Base-by-base conservation (phyloP, 2,329 filamentous ascomycete genomes). In the Epichloe scottii region DNA sequence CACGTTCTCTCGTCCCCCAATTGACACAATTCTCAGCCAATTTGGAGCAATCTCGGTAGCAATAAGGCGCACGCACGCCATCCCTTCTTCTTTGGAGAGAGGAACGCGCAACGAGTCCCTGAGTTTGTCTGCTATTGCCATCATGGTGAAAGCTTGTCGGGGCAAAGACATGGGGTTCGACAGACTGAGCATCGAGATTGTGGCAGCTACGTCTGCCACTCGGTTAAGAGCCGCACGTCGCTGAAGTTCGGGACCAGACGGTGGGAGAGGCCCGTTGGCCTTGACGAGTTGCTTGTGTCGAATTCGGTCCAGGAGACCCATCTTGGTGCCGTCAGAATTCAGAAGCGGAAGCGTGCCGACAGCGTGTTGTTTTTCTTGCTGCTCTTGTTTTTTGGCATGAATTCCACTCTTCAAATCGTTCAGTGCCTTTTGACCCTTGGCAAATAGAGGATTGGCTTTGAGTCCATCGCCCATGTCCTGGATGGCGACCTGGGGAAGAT, bases 261-360 rank as follows among this genome's bases (percentile, higher is more conserved):
- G 70, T 0, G 83, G 80, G 0, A 75, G 64, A 4, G 74, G 64
- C 62, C 82, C 87, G 47, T 68, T 71, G 8, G 71, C 65, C 57
- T 76, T 76, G 63, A 77, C 72, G 57, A 75, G 66, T 57, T 86
- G 79, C 70, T 91, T 91, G 50, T 77, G 73, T 55, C 85, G 82
- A 56, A 94, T 78, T 46, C 86, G 83, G 64, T 90, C 86, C 52
- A 93, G 74, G 23, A 94, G 78, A 49, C 79, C 80, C 70, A 85
- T 81, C 68, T 82, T 73, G 44, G 67, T 65, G 42, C 69, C 73
- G 47, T 72, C 71, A 1, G 69, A 55, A 53, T 74, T 75, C 38
- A 68, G 56, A 51, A 66, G 57, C 0, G 64, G 57, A 15, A 15
- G 3, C 2, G 41, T 42, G 17, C 42, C 46, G 54, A 65, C 59